A percentile compares a stretch with the other conserved stretches of the same genome.
Conservation (phyloP, 2,329 filamentous ascomycete species). For the Cladorrhinum sp. region DNA sequence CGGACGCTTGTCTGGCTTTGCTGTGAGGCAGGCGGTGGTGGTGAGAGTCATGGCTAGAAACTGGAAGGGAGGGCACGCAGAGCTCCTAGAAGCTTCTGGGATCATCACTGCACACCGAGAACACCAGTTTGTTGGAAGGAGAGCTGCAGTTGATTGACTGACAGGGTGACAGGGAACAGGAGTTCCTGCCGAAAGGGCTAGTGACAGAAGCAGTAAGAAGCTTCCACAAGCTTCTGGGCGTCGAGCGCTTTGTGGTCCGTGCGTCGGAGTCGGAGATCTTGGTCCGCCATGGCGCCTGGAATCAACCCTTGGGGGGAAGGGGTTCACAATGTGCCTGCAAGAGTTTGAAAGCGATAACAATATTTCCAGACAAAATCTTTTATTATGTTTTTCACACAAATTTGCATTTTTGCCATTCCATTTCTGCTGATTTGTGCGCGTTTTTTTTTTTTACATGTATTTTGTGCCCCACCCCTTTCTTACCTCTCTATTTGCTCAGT, state of each 20-base stretch:
- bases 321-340: too few species aligned
- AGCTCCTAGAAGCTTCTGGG: conserved; percentile 3
- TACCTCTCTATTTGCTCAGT: too few species aligned
- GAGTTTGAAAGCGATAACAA: too few species aligned
- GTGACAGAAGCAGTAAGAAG: conserved; percentile 6
- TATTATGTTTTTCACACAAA: too few species aligned
- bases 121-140: background rate
- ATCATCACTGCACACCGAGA: background rate
- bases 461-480: too few species aligned
- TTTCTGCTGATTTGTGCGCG: too few species aligned
- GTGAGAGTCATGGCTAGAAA: background rate
- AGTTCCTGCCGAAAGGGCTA: conserved; percentile 1
- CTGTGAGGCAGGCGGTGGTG: background rate
- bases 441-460: too few species aligned
- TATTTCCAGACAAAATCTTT: too few species aligned
- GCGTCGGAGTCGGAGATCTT: background rate
- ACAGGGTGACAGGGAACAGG: background rate
- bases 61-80: background rate
- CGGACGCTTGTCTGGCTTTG: background rate
- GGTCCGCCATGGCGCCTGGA: background rate
- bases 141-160: background rate
- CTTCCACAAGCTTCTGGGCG: conserved; percentile 3
- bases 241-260: background rate
- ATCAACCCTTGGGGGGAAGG: too few species aligned
- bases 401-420: too few species aligned